Evolutionary conservation across 257 asterid species (phyloP), one percentile per base, ranked within the genome.

Genomic region (Lycium ferocissimum): DNA sequence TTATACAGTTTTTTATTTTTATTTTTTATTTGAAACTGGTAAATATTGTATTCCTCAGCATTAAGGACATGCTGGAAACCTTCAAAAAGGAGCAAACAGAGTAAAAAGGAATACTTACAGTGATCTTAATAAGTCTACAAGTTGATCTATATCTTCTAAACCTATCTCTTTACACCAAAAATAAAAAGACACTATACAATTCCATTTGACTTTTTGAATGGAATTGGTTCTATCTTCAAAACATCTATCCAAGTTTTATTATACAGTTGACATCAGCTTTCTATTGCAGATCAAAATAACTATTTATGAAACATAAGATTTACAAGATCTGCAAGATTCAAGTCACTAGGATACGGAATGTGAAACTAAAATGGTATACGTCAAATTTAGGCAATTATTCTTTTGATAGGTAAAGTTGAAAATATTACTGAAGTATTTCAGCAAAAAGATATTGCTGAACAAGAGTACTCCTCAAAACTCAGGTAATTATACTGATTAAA

Each of bases 301-400:
- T 47, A 75, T 75, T 20, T 22, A 75, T 75, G 43, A 49, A 75
- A n/a, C 13, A 75, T 75, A 47, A 75, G 81, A 13, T 66, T 35
- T 35, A 66, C 47, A 66, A 66, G 73, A 75, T 75, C 6, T 49
- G 43, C 18, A 75, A 11, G n/a, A 72, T 13, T 45, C 38, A 72
- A 47, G 20, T 75, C 81, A 11, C 18, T 20, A 12, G 59, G 61
- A 75, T 47, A 47, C 10, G 13, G 81, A 47, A 70, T 38, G 53
- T 38, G 78, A 69, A 69, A 69, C 53, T 69, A 69, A 38, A 69
- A 38, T 26, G 0, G 78, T 38, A 69, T 38, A 20, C 35, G 1
- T 61, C 33, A n/a, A 61, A 59, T 2, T 61, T 38, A 38, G 54
- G 53, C 38, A 70, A 45, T 70, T 38, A 69, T 70, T 13, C 0